phyloP scores from a whole-genome alignment of 2,329 filamentous ascomycete genomes.

The Cercospora sojina region DNA sequence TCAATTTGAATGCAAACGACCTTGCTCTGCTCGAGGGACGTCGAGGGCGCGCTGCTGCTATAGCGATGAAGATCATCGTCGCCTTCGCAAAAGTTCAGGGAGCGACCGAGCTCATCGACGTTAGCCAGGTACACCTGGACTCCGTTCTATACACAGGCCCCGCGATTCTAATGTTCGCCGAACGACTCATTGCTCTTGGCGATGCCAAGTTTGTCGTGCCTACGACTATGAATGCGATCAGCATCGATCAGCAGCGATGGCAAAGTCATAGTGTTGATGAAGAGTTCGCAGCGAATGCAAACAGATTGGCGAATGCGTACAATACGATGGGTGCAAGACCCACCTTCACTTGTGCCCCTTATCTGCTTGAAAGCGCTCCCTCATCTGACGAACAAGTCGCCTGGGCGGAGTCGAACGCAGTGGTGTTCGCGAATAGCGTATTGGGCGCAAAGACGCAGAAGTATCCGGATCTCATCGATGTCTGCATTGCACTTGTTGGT shows the following conservation, averaged over 20 bases:
- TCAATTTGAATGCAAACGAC: slow-evolving; percentile 2
- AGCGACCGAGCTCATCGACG: slow-evolving; percentile 38
- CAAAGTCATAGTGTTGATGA: slow-evolving; percentile 40
- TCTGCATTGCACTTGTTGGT: slow-evolving; percentile 47
- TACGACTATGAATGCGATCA: slow-evolving; percentile 48
- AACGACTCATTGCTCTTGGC: slow-evolving; percentile 39
- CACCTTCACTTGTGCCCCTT: slow-evolving; percentile 50
- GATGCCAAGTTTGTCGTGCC: slow-evolving; percentile 41
- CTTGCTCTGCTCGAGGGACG: slow-evolving; percentile 27
- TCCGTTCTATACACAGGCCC: slow-evolving; percentile 46
- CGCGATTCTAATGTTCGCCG: slow-evolving; percentile 41
- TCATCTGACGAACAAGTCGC: slow-evolving; percentile 43
- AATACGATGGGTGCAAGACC: slow-evolving; percentile 43
- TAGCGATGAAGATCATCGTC: slow-evolving; percentile 44
- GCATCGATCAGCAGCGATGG: slow-evolving; percentile 46
- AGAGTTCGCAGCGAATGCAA: slow-evolving; percentile 35
- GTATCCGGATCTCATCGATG: slow-evolving; percentile 49
- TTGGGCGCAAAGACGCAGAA: slow-evolving; percentile 48
- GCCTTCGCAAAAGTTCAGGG: slow-evolving; percentile 41
- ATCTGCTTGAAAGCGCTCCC: slow-evolving; percentile 42
- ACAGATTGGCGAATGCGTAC: slow-evolving; percentile 42
- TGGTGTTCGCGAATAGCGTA: slow-evolving; percentile 50
- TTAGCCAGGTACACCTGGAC: slow-evolving; percentile 48
- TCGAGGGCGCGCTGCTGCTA: slow-evolving; percentile 38
- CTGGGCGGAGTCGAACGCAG: slow-evolving; percentile 50